Percentiles rank a stretch among this genome's conserved stretches.
These are phyloP conservation scores for Melanopsichium pennsylvanicum DNA, from an alignment of 1,284 basidiomycete species.

Conservation along the genomic window DNA sequence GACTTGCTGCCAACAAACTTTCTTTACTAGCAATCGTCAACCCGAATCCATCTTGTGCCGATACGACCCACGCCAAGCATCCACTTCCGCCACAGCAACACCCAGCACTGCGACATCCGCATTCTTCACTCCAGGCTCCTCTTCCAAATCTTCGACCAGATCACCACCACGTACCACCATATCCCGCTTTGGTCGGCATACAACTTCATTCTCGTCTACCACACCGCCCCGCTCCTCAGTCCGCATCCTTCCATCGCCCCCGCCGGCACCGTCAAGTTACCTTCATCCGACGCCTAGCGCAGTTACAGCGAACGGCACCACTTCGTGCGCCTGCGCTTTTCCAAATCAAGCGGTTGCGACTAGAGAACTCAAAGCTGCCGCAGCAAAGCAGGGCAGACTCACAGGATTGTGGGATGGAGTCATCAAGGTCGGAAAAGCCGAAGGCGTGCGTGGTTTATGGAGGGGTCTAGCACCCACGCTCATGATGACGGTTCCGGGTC, in stretches of 20 bases:
- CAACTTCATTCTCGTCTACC: constrained; percentile 29
- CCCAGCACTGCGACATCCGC: constrained; percentile 13
- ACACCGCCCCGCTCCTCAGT: constrained; percentile 32
- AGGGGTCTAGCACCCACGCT: constrained; percentile 63
- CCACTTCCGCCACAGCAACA: constrained; percentile 10
- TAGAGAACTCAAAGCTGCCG: constrained; percentile 34
- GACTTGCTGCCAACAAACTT: constrained; percentile 66
- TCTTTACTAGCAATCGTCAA: constrained; percentile 61
- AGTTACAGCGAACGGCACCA: constrained; percentile 35
- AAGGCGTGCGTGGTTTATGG: constrained; percentile 62
- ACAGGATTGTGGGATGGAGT: constrained; percentile 62
- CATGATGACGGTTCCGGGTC: constrained; percentile 85
- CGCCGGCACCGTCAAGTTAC: constrained; percentile 34
- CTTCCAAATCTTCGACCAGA: constrained; percentile 25
- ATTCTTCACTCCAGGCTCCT: constrained; percentile 59
- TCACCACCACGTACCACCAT: constrained; percentile 49
- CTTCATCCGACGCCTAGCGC: constrained; percentile 30
- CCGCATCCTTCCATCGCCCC: constrained; percentile 41
- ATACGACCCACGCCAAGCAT: constrained; percentile 61
- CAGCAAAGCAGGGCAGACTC: constrained; percentile 43
- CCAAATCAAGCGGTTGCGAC: constrained; percentile 42
- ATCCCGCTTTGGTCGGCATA: constrained; percentile 25
- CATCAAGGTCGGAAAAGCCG: constrained; percentile 54
- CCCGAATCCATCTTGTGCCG: constrained; percentile 56
- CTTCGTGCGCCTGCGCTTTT: constrained; percentile 47